Percentiles rank a stretch among this genome's conserved stretches.
Evolutionary conservation across 129 eudicot genomes (phyloP).

Genomic region (Smallanthus sonchifolius): DNA sequence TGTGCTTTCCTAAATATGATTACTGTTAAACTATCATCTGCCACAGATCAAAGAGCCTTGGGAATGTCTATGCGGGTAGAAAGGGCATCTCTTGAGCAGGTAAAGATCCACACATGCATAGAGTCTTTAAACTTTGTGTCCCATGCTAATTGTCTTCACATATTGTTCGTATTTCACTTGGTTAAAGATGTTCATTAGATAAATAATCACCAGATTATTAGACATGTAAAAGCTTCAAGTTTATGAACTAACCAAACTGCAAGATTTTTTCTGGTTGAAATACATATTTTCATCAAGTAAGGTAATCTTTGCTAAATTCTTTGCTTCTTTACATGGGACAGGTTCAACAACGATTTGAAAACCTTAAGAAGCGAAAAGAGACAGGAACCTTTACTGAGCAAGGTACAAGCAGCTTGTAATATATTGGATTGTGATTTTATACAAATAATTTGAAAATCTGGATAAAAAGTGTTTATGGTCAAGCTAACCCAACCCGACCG

Average conservation of each 20-base stretch:
- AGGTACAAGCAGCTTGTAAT: constrained; percentile 42
- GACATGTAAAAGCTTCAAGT: not conserved
- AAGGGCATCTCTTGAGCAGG: constrained; percentile 97
- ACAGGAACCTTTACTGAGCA: constrained; percentile 78
- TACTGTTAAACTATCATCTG: constrained; percentile 7
- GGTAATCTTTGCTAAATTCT: not conserved
- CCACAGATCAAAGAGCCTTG: constrained; percentile 96
- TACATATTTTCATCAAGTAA: not conserved
- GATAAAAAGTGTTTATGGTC: not conserved
- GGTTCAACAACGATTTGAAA: constrained; percentile 93
- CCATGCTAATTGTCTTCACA: not conserved
- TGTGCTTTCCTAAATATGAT: not conserved
- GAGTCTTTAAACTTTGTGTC: not conserved
- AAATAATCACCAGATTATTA: constrained; percentile 1
- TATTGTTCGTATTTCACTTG: not conserved
- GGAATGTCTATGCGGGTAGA: constrained; percentile 99
- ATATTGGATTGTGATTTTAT: not conserved
- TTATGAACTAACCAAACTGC: not conserved
- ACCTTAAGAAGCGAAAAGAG: constrained; percentile 91
- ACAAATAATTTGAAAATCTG: not conserved
- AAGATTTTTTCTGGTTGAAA: not conserved
- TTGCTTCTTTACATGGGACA: constrained; percentile 27
- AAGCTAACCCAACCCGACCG: not conserved
- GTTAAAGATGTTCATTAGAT: not conserved
- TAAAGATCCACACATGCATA: constrained; percentile 19